A percentile compares a stretch with the other conserved stretches of the same genome.
These are phyloP conservation scores for Gelatoporia subvermispora DNA, from an alignment of 768 basidiomycete genomes.

Conservation along the genomic window DNA sequence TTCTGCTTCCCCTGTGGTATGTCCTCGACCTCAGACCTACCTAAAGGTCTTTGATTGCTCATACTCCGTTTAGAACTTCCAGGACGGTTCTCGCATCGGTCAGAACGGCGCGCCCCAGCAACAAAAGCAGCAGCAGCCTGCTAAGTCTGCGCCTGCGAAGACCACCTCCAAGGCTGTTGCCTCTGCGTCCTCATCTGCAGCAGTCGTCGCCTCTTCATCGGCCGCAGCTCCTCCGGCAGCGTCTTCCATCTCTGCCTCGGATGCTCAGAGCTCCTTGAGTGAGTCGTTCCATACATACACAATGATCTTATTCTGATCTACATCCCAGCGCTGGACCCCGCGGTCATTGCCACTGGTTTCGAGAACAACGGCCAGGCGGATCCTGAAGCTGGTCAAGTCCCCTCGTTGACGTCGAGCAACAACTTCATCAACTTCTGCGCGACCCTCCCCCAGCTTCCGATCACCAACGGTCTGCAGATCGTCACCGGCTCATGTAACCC, in stretches of 20 bases:
- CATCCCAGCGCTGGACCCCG: slow-evolving; percentile 34
- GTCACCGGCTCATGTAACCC: slow-evolving; percentile 41
- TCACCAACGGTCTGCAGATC: slow-evolving; percentile 58
- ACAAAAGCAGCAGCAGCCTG: background rate
- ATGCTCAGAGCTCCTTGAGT: slow-evolving; percentile 44
- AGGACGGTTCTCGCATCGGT: background rate
- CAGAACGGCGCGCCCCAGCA: background rate
- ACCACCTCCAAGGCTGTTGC: slow-evolving; percentile 10
- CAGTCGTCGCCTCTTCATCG: slow-evolving; percentile 6
- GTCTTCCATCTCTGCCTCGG: slow-evolving; percentile 20
- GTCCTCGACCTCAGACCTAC: slow-evolving; percentile 1
- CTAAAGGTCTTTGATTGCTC: background rate
- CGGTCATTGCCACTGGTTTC: slow-evolving; percentile 50
- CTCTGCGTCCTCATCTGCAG: slow-evolving; percentile 9
- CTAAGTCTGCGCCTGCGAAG: slow-evolving; percentile 3
- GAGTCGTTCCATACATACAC: background rate
- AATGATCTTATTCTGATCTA: background rate
- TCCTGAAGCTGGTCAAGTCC: slow-evolving; percentile 39
- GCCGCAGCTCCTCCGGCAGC: slow-evolving; percentile 10
- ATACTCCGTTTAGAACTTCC: background rate
- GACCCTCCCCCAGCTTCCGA: slow-evolving; percentile 41
- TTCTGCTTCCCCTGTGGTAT: slow-evolving; percentile 19
- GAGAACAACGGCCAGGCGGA: slow-evolving; percentile 42
- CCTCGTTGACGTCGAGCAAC: slow-evolving; percentile 55
- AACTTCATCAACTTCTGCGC: slow-evolving; percentile 71